These are phyloP conservation scores for Wallacemonas sp. DNA, from an alignment of 208 protist species.

Conservation along the genomic window DNA sequence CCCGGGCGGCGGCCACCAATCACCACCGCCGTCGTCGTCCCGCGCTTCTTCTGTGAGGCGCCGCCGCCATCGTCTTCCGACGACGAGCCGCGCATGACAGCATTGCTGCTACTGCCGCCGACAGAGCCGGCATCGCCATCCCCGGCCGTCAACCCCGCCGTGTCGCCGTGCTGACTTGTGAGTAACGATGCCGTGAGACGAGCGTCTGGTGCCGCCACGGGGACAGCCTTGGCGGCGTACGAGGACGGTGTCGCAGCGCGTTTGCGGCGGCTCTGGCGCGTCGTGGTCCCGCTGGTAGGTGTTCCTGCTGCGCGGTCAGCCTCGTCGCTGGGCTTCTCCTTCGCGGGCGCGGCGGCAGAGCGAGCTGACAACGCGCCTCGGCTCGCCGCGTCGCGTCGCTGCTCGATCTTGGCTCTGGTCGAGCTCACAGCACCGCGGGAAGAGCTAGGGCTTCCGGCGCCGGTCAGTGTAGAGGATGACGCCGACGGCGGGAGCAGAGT, in stretches of 20 bases:
- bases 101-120: not conserved
- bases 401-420: constrained; percentile 3
- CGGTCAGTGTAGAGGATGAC: not conserved
- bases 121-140: not conserved
- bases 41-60: no score
- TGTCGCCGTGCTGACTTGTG: no score
- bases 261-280: not conserved
- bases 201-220: not conserved
- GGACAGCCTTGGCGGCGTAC: no score
- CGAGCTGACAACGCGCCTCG: not conserved
- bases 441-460: not conserved
- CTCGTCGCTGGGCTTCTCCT: not conserved
- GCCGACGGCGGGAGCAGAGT: not conserved
- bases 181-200: not conserved
- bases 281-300: not conserved
- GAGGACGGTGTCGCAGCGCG: no score
- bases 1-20: no score
- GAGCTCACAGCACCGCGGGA: not conserved
- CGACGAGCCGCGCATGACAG: not conserved
- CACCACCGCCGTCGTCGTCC: no score
- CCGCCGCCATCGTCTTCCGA: not conserved
- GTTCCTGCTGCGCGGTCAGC: not conserved
- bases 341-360: no score
- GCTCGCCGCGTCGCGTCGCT: constrained; percentile 4
- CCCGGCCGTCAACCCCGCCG: not conserved